phyloP scores from a whole-genome alignment of 2,329 filamentous ascomycete genomes.

The Tympanopsis confertula region DNA sequence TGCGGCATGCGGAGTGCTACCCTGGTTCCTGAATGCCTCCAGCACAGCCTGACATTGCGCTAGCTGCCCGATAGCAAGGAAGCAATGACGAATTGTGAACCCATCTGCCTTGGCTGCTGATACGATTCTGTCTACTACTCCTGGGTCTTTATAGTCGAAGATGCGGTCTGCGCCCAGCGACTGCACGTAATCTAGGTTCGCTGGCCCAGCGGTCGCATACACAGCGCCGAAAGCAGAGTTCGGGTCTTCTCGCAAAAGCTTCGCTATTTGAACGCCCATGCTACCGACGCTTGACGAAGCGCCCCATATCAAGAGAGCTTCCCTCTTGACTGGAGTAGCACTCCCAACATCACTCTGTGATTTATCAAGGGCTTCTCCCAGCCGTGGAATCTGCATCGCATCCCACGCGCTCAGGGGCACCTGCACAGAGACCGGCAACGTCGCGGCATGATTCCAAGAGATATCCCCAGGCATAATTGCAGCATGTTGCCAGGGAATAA shows the following conservation, averaged over 20 bases:
- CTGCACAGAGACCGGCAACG: slow-evolving; percentile 22
- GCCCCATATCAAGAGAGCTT: slow-evolving; percentile 28
- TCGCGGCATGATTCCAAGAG: slow-evolving; percentile 26
- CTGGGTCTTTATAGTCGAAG: slow-evolving; percentile 25
- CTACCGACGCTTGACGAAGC: slow-evolving; percentile 31
- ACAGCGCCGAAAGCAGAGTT: slow-evolving; percentile 21
- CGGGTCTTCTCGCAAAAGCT: slow-evolving; percentile 18
- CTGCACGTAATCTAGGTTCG: slow-evolving; percentile 19
- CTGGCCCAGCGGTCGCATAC: slow-evolving; percentile 24
- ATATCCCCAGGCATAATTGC: slow-evolving; percentile 19
- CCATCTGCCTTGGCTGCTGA: slow-evolving; percentile 21
- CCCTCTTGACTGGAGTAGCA: slow-evolving; percentile 8
- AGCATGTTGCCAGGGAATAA: slow-evolving; percentile 28
- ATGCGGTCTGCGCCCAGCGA: slow-evolving; percentile 23
- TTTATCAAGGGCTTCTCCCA: slow-evolving; percentile 6
- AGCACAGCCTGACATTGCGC: slow-evolving; percentile 22
- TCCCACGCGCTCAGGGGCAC: slow-evolving; percentile 26
- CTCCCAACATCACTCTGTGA: neutral
- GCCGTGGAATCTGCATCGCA: slow-evolving; percentile 17
- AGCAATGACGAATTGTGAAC: slow-evolving; percentile 23
- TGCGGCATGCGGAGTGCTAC: slow-evolving; percentile 5
- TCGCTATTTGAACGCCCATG: slow-evolving; percentile 27
- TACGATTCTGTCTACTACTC: slow-evolving; percentile 17
- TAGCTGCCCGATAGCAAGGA: slow-evolving; percentile 25
- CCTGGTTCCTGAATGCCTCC: slow-evolving; percentile 13